Conservation (phyloP, 495 filamentous ascomycete genomes). For the Pyrenula massariospora region DNA sequence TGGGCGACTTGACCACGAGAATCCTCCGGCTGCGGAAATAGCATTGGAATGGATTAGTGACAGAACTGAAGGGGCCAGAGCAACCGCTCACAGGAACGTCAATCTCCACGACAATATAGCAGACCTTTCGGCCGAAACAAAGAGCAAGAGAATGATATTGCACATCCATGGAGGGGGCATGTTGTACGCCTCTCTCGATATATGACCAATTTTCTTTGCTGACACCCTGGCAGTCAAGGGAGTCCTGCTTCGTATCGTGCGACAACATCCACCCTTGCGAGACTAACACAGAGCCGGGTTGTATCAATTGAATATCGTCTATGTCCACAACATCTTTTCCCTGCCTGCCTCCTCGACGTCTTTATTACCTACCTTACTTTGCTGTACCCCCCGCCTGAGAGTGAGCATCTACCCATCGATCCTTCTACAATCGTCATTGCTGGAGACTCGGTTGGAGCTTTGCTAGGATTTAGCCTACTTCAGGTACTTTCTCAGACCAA, state of each 20-base stretch:
- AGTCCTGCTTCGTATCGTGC: conserved; percentile 59
- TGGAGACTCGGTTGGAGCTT: conserved; percentile 85
- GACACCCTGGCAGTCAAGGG: conserved; percentile 39
- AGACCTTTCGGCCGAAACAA: conserved; percentile 47
- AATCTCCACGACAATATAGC: conserved; percentile 47
- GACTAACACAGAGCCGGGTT: conserved; percentile 44
- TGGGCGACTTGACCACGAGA: neutral
- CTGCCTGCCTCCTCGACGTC: conserved; percentile 72
- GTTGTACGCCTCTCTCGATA: conserved; percentile 27
- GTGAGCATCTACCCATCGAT: conserved; percentile 59
- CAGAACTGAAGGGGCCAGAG: neutral
- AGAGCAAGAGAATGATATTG: conserved; percentile 54
- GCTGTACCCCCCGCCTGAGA: conserved; percentile 63
- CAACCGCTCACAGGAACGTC: conserved; percentile 44
- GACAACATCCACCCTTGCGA: conserved; percentile 30
- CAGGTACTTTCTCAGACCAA: conserved; percentile 56
- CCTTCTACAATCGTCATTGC: conserved; percentile 64
- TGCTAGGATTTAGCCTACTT: conserved; percentile 57
- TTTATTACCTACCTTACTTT: conserved; percentile 75
- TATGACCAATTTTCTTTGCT: neutral
- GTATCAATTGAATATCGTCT: conserved; percentile 82
- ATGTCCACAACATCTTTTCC: conserved; percentile 74
- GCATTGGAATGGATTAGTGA: neutral
- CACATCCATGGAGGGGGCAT: conserved; percentile 87
- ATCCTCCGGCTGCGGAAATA: neutral